Percentiles rank a stretch among this genome's conserved stretches.
These are phyloP conservation scores for Picochlorum sp. DNA, from an alignment of 139 green algal species.

Conservation along the genomic window DNA sequence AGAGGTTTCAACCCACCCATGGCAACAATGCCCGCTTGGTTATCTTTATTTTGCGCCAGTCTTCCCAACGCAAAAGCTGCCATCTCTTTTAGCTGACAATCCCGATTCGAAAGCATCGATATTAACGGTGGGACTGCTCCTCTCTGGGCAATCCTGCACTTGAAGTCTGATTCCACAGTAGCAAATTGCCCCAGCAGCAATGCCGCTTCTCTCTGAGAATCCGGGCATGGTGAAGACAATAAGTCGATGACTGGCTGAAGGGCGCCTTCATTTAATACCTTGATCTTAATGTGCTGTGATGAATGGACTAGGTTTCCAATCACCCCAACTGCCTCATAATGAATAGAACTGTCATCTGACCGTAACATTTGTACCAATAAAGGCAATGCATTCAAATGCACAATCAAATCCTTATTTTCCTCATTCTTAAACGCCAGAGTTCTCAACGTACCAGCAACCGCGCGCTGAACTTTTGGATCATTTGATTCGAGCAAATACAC, in stretches of 20 bases:
- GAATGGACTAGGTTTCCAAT: constrained; percentile 98
- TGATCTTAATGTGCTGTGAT: constrained; percentile 63
- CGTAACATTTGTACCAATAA: constrained; percentile 93
- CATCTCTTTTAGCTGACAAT: constrained; percentile 89
- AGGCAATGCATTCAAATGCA: constrained; percentile 79
- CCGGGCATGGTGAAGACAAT: constrained; percentile 64
- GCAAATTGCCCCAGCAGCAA: constrained; percentile 97
- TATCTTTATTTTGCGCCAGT: constrained; percentile 89
- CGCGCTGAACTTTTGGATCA: constrained; percentile 84
- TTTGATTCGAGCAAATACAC: constrained; percentile 73
- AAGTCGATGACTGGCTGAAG: constrained; percentile 97
- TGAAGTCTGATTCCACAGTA: constrained; percentile 69
- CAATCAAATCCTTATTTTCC: constrained; percentile 96
- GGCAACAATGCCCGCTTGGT: constrained; percentile 83
- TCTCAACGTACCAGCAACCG: constrained; percentile 74
- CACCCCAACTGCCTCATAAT: constrained; percentile 97
- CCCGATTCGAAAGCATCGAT: constrained; percentile 70
- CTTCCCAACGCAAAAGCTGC: constrained; percentile 94
- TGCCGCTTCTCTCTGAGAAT: constrained; percentile 90
- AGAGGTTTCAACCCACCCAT: constrained; percentile 72
- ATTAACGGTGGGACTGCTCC: constrained; percentile 91
- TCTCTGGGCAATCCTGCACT: constrained; percentile 84
- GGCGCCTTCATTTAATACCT: constrained; percentile 73
- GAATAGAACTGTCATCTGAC: constrained; percentile 77
- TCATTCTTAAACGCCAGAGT: constrained; percentile 99